Conservation (phyloP, 352 stramenopile species). For the Aphanomyces stellatus region DNA sequence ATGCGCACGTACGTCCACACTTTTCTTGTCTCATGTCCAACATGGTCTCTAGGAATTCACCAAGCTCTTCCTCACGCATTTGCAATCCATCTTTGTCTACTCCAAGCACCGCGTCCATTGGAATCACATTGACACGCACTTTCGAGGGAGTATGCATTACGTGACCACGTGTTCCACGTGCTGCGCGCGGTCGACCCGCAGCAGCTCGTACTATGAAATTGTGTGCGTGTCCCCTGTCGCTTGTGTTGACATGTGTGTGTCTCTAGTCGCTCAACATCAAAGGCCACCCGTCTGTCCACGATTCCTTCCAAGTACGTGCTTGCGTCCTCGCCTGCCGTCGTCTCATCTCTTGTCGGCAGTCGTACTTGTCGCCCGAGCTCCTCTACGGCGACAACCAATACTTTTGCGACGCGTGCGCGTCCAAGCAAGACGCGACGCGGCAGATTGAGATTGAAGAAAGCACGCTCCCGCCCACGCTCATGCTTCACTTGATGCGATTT, state of each 20-base stretch:
- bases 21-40: constrained; percentile 11
- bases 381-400: constrained; percentile 85
- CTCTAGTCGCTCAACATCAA: constrained; percentile 76
- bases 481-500: constrained; percentile 77
- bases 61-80: constrained; percentile 71
- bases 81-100: constrained; percentile 68
- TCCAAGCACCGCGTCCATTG: constrained; percentile 42
- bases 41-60: constrained; percentile 64
- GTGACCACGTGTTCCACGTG: constrained; percentile 75
- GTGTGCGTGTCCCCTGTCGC: constrained; percentile 24
- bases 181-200: constrained; percentile 47
- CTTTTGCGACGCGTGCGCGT: constrained; percentile 63
- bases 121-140: constrained; percentile 65
- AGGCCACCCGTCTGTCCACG: constrained; percentile 57
- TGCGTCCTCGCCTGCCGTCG: not conserved
- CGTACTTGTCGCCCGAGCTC: constrained; percentile 61
- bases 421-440: constrained; percentile 68
- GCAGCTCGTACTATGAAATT: constrained; percentile 77
- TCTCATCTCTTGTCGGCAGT: constrained; percentile 22
- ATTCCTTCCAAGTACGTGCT: constrained; percentile 20
- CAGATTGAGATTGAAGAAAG: constrained; percentile 55
- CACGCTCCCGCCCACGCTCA: constrained; percentile 56
- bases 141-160: constrained; percentile 77
- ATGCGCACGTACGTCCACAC: constrained; percentile 55
- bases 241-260: not conserved